These are phyloP conservation scores for Xylaria bambusicola DNA, from an alignment of 495 filamentous ascomycete species.

Conservation along the genomic window DNA sequence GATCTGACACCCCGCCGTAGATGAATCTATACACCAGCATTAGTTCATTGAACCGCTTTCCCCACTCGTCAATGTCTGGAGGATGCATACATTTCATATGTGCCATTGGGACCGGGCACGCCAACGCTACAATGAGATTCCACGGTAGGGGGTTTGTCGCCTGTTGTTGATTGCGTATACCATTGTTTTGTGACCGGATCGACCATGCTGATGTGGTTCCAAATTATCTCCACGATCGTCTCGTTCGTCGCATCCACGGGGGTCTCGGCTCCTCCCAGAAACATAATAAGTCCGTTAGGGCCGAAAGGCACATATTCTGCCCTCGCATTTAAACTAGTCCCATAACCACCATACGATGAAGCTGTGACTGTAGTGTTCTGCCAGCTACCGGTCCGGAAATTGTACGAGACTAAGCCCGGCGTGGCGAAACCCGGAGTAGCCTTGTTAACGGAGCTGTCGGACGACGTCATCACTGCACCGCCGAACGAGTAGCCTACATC, in stretches of 20 bases:
- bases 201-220: constrained; percentile 35
- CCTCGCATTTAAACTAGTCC: constrained; percentile 31
- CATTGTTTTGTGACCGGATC: constrained; percentile 38
- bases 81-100: constrained; percentile 38
- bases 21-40: constrained; percentile 33
- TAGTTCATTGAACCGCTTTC: neutral
- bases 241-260: constrained; percentile 22
- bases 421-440: constrained; percentile 26
- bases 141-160: constrained; percentile 23
- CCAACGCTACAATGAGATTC: constrained; percentile 34
- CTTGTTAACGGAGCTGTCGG: constrained; percentile 28
- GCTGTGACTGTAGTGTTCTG: constrained; percentile 35
- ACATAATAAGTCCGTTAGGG: constrained; percentile 36
- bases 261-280: constrained; percentile 36
- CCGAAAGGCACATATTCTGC: constrained; percentile 41
- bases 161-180: constrained; percentile 37
- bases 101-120: constrained; percentile 32
- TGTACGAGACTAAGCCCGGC: constrained; percentile 35
- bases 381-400: constrained; percentile 37
- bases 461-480: constrained; percentile 28
- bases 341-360: constrained; percentile 26
- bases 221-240: constrained; percentile 22
- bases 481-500: constrained; percentile 33
- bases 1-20: constrained; percentile 32
- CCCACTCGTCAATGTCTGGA: neutral